Evolutionary conservation across 768 basidiomycete species (phyloP).

Genomic region (Lactarius pseudohatsudake): DNA sequence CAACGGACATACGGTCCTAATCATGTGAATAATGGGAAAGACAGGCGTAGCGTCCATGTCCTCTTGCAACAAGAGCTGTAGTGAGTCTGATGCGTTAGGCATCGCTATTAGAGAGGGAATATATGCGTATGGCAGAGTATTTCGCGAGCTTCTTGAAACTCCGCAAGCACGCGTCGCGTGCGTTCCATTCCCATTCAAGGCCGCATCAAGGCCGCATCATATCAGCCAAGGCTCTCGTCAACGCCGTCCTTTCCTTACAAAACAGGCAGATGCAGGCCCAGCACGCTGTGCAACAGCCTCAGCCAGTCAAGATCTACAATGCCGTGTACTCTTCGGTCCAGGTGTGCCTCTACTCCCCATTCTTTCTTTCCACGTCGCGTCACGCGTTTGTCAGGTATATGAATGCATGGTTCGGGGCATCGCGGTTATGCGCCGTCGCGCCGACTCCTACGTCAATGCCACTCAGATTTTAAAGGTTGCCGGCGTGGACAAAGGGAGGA

Average conservation of each 20-base stretch:
- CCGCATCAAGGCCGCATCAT: neutral
- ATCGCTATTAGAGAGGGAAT: neutral
- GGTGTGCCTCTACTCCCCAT: constrained; percentile 40
- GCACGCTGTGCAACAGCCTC: constrained; percentile 33
- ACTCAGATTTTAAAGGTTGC: constrained; percentile 99
- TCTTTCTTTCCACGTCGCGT: constrained; percentile 27
- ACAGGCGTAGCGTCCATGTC: constrained; percentile 61
- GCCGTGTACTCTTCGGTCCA: constrained; percentile 90
- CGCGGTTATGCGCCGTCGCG: constrained; percentile 95
- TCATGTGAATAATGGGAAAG: constrained; percentile 80
- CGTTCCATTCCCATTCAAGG: neutral
- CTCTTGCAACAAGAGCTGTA: constrained; percentile 48
- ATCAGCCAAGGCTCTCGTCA: neutral
- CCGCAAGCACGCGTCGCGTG: constrained; percentile 28
- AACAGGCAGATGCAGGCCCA: constrained; percentile 23
- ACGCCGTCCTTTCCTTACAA: neutral
- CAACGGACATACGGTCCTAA: constrained; percentile 52
- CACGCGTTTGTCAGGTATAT: constrained; percentile 63
- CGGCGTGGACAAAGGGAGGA: constrained; percentile 92
- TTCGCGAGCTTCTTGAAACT: constrained; percentile 25
- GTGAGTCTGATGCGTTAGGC: constrained; percentile 26
- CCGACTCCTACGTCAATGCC: constrained; percentile 96
- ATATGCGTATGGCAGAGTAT: neutral
- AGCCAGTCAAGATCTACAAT: constrained; percentile 85
- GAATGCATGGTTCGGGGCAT: constrained; percentile 99